Conservation (phyloP, 2,329 filamentous ascomycete genomes). For the Stenocarpella maydis region DNA sequence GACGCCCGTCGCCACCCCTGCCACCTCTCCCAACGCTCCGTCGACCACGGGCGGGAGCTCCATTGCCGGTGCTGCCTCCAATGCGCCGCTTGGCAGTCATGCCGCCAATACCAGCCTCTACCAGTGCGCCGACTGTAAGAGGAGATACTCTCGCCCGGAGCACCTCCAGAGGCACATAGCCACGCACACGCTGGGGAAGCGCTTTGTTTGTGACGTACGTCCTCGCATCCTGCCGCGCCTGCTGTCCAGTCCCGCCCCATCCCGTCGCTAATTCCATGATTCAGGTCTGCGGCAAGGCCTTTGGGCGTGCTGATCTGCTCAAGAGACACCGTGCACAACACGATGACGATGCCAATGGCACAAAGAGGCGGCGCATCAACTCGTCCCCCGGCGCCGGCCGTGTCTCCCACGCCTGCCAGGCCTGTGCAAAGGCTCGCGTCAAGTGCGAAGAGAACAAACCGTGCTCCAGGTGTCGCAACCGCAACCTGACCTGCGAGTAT, state of each 20-base stretch:
- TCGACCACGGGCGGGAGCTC: constrained; percentile 37
- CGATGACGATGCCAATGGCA: constrained; percentile 53
- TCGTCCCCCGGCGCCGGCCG: constrained; percentile 56
- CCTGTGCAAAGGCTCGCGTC: constrained; percentile 60
- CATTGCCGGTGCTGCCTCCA: background rate
- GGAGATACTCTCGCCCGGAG: constrained; percentile 61
- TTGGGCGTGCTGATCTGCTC: constrained; percentile 61
- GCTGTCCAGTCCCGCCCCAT: background rate
- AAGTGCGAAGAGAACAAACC: constrained; percentile 65
- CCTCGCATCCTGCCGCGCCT: background rate
- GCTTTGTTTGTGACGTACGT: constrained; percentile 53
- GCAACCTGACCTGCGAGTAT: constrained; percentile 56
- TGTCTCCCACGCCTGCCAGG: constrained; percentile 61
- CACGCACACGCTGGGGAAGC: constrained; percentile 59
- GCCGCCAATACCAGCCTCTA: constrained; percentile 45
- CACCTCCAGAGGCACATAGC: constrained; percentile 62
- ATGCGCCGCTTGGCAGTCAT: constrained; percentile 37
- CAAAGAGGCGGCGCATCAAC: constrained; percentile 56
- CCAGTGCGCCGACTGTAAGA: constrained; percentile 60
- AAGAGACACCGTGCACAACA: constrained; percentile 62
- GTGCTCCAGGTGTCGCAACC: constrained; percentile 58
- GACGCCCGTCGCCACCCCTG: constrained; percentile 28
- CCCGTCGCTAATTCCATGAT: constrained; percentile 40
- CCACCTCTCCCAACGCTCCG: constrained; percentile 37
- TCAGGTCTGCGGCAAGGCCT: constrained; percentile 61